A percentile compares a stretch with the other conserved stretches of the same genome.
These are phyloP conservation scores for Castanospermum australe DNA, from an alignment of 306 rosid genomes.

Conservation along the genomic window DNA sequence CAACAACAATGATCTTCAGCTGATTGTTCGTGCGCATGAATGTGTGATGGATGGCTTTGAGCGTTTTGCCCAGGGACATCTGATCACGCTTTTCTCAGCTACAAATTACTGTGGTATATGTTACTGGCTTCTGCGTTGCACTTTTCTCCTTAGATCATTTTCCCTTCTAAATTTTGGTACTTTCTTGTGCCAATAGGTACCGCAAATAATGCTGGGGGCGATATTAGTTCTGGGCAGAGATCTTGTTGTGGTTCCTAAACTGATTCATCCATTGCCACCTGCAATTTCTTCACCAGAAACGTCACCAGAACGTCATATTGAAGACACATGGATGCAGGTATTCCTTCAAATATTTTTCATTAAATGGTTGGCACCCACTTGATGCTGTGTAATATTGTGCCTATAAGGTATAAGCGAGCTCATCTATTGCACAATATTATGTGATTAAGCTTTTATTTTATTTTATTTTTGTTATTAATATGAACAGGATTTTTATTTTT, in stretches of 20 bases:
- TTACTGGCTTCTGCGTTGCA: constrained; percentile 21
- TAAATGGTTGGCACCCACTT: constrained; percentile 9
- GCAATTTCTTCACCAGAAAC: constrained; percentile 93
- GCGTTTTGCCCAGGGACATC: constrained; percentile 97
- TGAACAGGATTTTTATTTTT: constrained; percentile 44
- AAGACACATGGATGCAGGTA: constrained; percentile 99
- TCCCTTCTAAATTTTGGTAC: constrained; percentile 28
- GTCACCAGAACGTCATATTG: constrained; percentile 90
- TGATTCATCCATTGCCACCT: constrained; percentile 94
- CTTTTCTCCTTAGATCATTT: constrained; percentile 1
- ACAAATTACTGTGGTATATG: constrained; percentile 90
- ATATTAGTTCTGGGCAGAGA: constrained; percentile 94
- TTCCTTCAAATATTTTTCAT: constrained; percentile 2
- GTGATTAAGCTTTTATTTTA: constrained; percentile 18
- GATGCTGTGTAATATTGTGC: not conserved
- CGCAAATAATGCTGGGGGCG: constrained; percentile 98
- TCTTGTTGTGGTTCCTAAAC: constrained; percentile 95
- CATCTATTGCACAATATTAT: not conserved
- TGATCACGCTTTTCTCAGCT: constrained; percentile 95
- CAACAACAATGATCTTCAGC: constrained; percentile 95
- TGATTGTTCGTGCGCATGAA: constrained; percentile 96
- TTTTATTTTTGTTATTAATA: not conserved
- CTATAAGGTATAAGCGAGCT: not conserved
- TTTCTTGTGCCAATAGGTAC: constrained; percentile 60
- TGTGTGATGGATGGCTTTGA: constrained; percentile 99